Conservation (phyloP, 345 rosid genomes). For the Camelina sativa region DNA sequence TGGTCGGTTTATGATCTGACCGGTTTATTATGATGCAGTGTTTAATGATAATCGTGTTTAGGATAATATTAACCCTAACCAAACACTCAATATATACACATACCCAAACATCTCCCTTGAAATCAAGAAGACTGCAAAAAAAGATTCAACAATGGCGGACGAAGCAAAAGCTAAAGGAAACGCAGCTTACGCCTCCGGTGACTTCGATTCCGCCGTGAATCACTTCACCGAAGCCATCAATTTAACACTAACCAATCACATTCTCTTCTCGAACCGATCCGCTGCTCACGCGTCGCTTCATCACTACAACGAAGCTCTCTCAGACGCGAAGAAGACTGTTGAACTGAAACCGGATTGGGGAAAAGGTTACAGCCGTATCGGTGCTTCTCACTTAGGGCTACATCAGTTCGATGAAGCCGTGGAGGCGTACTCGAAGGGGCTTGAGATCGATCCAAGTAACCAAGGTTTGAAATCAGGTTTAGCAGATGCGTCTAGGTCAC, state of each 20-base stretch:
- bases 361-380: slow-evolving; percentile 95
- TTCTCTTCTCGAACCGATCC: slow-evolving; percentile 93
- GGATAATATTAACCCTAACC: slow-evolving; percentile 16
- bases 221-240: slow-evolving; percentile 90
- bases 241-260: slow-evolving; percentile 79
- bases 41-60: neutral
- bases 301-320: slow-evolving; percentile 66
- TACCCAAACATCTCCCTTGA: slow-evolving; percentile 18
- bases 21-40: no score
- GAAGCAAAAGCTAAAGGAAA: slow-evolving; percentile 92
- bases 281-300: slow-evolving; percentile 89
- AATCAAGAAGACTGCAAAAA: slow-evolving; percentile 12
- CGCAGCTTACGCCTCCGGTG: slow-evolving; percentile 92
- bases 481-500: slow-evolving; percentile 69
- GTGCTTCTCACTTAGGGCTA: slow-evolving; percentile 85
- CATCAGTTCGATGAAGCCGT: slow-evolving; percentile 63
- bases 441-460: slow-evolving; percentile 83
- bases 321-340: slow-evolving; percentile 89
- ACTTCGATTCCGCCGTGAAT: slow-evolving; percentile 65
- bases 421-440: slow-evolving; percentile 71
- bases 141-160: slow-evolving; percentile 58
- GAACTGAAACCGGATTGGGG: slow-evolving; percentile 94
- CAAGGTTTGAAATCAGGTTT: slow-evolving; percentile 79
- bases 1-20: neutral
- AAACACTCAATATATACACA: neutral